Base-by-base conservation (phyloP, 1,284 basidiomycete species). In the Moesziomyces sp. region DNA sequence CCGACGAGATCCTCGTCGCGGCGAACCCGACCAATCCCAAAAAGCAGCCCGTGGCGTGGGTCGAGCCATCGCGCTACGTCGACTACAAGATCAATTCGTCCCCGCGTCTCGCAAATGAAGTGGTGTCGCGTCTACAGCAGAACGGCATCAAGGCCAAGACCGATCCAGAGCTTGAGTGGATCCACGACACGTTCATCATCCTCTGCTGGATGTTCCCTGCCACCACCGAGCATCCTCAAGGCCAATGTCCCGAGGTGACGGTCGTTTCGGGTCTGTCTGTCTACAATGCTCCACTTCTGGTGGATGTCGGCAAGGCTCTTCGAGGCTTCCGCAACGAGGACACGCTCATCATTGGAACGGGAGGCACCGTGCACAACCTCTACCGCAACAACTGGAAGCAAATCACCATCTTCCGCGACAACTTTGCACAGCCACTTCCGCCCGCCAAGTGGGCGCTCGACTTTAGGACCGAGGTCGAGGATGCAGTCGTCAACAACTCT, bases 361-460 rank as follows among this genome's bases (percentile, higher is more conserved):
- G 79, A 3, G 79, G 79, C 3, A 68, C 78, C 0, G 79, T 81
- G 6, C 79, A 81, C 67, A 81, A 81, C 49, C 70, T 81, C 8
- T 81, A 81, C 53, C 62, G 78, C 14, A 77, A 77, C 68, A 62
- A 61, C 35, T 81, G 73, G 69, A 48, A 52, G 5, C 74, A 76
- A 26, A 58, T 65, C 33, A 66, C 73, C 51, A 47, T 73, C 30
- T 59, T 61, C 46, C 57, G 76, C 18, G 79, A 81, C 62, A 73
- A 63, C 43, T 69, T 77, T 49, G 79, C 77, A 1, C 79, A 81
- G 58, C 52, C 65, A 0, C 42, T 52, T 11, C 70, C 72, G 13
- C 78, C 79, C 2, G 79, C 77, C 40, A 60, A 78, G 50, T 81
- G 74, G 74, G 79, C 78, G 4, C 51, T 81, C 45, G 79, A 81